Percentiles rank a stretch among this genome's conserved stretches.
Evolutionary conservation across 148 eudicot species (phyloP).

Genomic region (Drosera capensis): DNA sequence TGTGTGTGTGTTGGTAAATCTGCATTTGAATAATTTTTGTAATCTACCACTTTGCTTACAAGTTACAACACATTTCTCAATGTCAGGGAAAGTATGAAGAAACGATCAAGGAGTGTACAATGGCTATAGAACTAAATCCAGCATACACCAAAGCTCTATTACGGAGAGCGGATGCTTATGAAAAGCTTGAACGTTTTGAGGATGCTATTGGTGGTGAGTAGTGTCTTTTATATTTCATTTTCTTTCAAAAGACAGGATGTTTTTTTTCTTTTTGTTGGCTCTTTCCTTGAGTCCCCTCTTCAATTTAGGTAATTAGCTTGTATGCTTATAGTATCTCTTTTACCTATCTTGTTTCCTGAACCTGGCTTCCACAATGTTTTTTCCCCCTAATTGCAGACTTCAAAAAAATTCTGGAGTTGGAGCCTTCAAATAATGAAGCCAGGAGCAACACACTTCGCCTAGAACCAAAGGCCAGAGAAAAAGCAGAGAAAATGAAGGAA

Average conservation of each 20-base stretch:
- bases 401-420: slow-evolving; percentile 75
- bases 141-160: slow-evolving; percentile 57
- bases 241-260: not conserved
- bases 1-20: too few species aligned
- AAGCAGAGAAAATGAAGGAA: slow-evolving; percentile 89
- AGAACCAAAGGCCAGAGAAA: slow-evolving; percentile 84
- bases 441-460: slow-evolving; percentile 60
- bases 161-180: slow-evolving; percentile 79
- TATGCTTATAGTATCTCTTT: not conserved
- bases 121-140: slow-evolving; percentile 77
- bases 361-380: not conserved
- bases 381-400: slow-evolving; percentile 34
- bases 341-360: not conserved
- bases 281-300: too few species aligned
- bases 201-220: slow-evolving; percentile 76
- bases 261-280: too few species aligned
- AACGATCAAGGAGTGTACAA: slow-evolving; percentile 67
- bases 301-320: not conserved
- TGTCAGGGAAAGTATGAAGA: slow-evolving; percentile 60
- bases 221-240: not conserved
- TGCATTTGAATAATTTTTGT: not conserved
- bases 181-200: slow-evolving; percentile 86
- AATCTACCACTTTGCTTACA: not conserved
- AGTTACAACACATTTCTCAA: not conserved
- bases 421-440: slow-evolving; percentile 63